These are phyloP conservation scores for Spergularia bocconei DNA, from an alignment of 148 eudicot species.

Conservation along the genomic window DNA sequence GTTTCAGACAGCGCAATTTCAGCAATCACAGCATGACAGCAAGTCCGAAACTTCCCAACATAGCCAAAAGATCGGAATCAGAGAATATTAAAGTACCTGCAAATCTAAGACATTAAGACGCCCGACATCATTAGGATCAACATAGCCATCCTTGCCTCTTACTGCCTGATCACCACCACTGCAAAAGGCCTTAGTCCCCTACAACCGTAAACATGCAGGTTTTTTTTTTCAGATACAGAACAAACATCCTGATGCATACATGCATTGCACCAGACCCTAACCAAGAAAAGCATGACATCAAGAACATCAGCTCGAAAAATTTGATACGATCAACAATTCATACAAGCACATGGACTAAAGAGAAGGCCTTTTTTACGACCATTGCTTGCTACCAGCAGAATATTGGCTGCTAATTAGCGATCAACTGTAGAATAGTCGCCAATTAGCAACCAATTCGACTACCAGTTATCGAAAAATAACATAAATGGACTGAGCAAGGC, in stretches of 20 bases:
- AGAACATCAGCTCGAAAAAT: slow-evolving; percentile 3
- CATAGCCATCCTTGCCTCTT: slow-evolving; percentile 81
- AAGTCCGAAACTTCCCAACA: not conserved
- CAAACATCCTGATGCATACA: not conserved
- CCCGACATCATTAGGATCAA: slow-evolving; percentile 63
- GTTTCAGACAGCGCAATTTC: not conserved
- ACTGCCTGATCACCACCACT: slow-evolving; percentile 94
- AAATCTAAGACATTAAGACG: slow-evolving; percentile 91
- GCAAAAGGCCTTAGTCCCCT: slow-evolving; percentile 96
- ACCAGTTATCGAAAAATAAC: not conserved
- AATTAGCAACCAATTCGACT: too few species aligned
- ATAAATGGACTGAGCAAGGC: not conserved
- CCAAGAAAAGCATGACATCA: not conserved
- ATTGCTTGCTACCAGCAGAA: too few species aligned
- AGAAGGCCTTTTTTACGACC: too few species aligned
- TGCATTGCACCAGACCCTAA: not conserved
- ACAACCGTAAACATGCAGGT: slow-evolving; percentile 20
- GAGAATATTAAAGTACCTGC: slow-evolving; percentile 45
- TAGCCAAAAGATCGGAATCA: not conserved
- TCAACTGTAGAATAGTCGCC: too few species aligned
- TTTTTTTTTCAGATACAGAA: not conserved
- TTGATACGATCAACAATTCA: not conserved
- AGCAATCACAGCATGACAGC: not conserved
- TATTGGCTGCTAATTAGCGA: too few species aligned
- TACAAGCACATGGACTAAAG: too few species aligned